phyloP scores from a whole-genome alignment of 495 filamentous ascomycete species.

The Aspergillus conjunctus region DNA sequence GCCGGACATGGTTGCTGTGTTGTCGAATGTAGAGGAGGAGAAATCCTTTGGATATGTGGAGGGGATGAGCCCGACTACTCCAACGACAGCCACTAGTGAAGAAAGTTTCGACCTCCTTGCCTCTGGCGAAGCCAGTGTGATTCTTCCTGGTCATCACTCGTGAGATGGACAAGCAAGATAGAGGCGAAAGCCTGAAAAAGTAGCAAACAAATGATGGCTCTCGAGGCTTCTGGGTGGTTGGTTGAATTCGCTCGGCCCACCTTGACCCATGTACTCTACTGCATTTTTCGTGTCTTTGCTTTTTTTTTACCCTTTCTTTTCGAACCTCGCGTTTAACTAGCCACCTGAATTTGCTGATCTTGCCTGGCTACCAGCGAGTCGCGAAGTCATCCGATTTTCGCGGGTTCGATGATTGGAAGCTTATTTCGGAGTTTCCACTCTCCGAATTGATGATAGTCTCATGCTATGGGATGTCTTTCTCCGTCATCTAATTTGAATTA shows the following conservation, averaged over 20 bases:
- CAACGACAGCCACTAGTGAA: constrained; percentile 54
- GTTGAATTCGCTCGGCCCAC: constrained; percentile 2
- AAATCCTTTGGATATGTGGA: constrained; percentile 19
- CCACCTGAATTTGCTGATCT: constrained; percentile 12
- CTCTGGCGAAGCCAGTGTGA: constrained; percentile 49
- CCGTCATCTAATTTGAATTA: not conserved
- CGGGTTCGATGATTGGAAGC: constrained; percentile 14
- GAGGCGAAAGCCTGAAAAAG: not conserved
- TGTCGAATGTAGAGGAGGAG: constrained; percentile 26
- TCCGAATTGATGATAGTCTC: constrained; percentile 14
- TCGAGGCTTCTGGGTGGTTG: constrained; percentile 19
- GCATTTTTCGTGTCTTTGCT: constrained; percentile 13
- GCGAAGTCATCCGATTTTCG: constrained; percentile 12
- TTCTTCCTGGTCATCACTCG: constrained; percentile 33
- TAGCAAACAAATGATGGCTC: constrained; percentile 25
- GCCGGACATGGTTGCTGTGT: constrained; percentile 23
- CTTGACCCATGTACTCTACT: constrained; percentile 10
- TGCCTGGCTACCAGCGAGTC: not conserved
- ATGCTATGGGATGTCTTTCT: not conserved
- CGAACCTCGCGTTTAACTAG: constrained; percentile 18
- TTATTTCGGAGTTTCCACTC: constrained; percentile 19
- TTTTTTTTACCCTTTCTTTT: constrained; percentile 17
- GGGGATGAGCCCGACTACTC: constrained; percentile 33
- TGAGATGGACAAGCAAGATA: constrained; percentile 18
- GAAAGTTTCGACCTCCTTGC: constrained; percentile 65